phyloP scores from a whole-genome alignment of 768 basidiomycete genomes.

The Phlebiopsis gigantea region DNA sequence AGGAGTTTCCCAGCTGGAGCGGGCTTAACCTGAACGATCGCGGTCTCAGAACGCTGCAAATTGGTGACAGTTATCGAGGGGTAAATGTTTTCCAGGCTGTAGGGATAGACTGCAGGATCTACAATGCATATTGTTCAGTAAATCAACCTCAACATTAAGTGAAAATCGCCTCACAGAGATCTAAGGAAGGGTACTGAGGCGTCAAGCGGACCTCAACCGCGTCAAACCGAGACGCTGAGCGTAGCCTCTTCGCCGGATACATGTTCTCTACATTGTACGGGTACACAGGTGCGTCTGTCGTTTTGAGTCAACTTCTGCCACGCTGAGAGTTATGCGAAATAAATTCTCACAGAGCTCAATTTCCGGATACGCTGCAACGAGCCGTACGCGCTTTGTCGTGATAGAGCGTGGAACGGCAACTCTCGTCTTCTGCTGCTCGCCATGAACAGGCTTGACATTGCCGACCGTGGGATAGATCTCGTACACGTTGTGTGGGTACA shows the following conservation, averaged over 20 bases:
- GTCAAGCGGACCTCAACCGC: constrained; percentile 5
- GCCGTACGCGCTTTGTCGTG: neutral
- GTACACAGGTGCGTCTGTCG: constrained; percentile 35
- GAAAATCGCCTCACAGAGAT: constrained; percentile 17
- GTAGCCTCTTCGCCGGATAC: constrained; percentile 25
- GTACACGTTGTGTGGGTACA: constrained; percentile 7
- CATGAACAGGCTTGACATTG: neutral
- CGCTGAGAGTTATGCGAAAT: neutral
- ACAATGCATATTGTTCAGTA: neutral
- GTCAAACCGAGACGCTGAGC: neutral
- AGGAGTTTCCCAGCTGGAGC: too few species aligned
- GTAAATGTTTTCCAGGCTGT: constrained; percentile 17
- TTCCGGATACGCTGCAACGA: constrained; percentile 6
- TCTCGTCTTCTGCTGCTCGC: neutral
- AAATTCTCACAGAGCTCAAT: constrained; percentile 13
- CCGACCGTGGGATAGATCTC: constrained; percentile 7
- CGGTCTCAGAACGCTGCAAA: too few species aligned
- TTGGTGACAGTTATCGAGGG: neutral
- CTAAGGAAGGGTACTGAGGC: constrained; percentile 22
- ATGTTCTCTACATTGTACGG: constrained; percentile 33
- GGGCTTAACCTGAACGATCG: too few species aligned
- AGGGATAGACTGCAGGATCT: constrained; percentile 22
- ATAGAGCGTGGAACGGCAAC: neutral
- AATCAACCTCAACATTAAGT: neutral
- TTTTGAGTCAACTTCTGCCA: neutral